Evolutionary conservation across 2,329 filamentous ascomycete genomes (phyloP).

Genomic region (Alternaria gaisen): DNA sequence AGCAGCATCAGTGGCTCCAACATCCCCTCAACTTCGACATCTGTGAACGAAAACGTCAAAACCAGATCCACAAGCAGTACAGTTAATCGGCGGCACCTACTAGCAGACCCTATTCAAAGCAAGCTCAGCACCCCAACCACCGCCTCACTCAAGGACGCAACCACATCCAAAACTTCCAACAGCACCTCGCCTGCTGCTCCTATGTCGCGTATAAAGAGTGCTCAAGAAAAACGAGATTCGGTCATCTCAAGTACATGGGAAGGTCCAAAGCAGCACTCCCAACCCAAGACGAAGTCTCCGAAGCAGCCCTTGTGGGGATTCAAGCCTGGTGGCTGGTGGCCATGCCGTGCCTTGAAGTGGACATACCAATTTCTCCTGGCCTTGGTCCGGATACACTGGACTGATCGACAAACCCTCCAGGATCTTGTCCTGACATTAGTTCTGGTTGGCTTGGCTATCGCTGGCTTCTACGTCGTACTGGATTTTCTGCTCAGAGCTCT

Average conservation of each 20-base stretch:
- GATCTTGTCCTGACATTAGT: conserved; percentile 28
- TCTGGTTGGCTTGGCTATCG: conserved; percentile 20
- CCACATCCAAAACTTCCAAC: background rate
- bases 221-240: conserved; percentile 20
- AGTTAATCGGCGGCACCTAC: background rate
- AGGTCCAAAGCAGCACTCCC: background rate
- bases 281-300: background rate
- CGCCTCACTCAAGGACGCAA: background rate
- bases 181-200: background rate
- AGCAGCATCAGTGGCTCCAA: background rate
- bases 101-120: background rate
- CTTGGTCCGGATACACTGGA: conserved; percentile 17
- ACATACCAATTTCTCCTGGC: conserved; percentile 17
- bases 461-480: conserved; percentile 28
- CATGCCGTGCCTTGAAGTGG: conserved; percentile 29
- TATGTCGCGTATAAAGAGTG: background rate
- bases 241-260: conserved; percentile 19
- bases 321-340: conserved; percentile 29
- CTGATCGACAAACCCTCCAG: conserved; percentile 9
- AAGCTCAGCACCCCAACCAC: background rate
- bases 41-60: background rate
- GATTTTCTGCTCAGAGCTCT: conserved; percentile 33
- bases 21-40: background rate
- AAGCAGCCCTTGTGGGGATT: background rate
- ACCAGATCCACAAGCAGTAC: background rate